Evolutionary conservation across 805 yeast species (phyloP).

Genomic region (Blastobotrys attinorum): DNA sequence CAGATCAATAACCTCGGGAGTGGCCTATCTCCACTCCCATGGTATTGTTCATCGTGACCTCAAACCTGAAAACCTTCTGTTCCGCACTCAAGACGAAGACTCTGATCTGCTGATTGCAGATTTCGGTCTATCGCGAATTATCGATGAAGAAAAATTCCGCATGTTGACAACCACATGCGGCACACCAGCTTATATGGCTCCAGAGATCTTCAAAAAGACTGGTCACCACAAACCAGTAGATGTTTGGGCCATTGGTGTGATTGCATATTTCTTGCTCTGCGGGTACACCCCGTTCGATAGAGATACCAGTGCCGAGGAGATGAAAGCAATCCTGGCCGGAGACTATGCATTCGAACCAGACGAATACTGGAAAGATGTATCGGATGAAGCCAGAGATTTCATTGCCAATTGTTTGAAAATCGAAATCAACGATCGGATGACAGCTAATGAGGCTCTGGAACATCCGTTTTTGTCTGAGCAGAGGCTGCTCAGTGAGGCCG

Average conservation of each 20-base stretch:
- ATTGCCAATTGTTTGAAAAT: slow-evolving; percentile 44
- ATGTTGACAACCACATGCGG: slow-evolving; percentile 49
- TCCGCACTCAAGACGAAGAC: slow-evolving; percentile 33
- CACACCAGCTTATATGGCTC: slow-evolving; percentile 69
- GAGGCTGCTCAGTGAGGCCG: slow-evolving; percentile 10
- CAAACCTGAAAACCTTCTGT: slow-evolving; percentile 64
- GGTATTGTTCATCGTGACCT: slow-evolving; percentile 63
- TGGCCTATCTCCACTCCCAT: slow-evolving; percentile 49
- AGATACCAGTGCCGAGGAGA: slow-evolving; percentile 60
- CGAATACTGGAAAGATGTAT: slow-evolving; percentile 45
- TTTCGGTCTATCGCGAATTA: slow-evolving; percentile 55
- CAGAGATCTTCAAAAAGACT: slow-evolving; percentile 47
- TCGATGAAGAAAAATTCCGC: slow-evolving; percentile 32
- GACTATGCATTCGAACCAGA: slow-evolving; percentile 58
- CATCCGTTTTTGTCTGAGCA: slow-evolving; percentile 37
- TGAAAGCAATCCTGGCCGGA: slow-evolving; percentile 50
- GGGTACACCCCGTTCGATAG: slow-evolving; percentile 78
- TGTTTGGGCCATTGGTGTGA: slow-evolving; percentile 71
- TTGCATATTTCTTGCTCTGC: slow-evolving; percentile 59
- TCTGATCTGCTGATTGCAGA: slow-evolving; percentile 45
- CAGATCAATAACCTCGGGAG: slow-evolving; percentile 43
- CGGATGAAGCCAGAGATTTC: slow-evolving; percentile 49
- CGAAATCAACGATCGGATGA: slow-evolving; percentile 39
- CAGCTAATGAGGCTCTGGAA: slow-evolving; percentile 36
- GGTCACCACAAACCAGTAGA: slow-evolving; percentile 59